Base-by-base conservation (phyloP, 495 filamentous ascomycete species). In the Tuber microsphaerosporum region DNA sequence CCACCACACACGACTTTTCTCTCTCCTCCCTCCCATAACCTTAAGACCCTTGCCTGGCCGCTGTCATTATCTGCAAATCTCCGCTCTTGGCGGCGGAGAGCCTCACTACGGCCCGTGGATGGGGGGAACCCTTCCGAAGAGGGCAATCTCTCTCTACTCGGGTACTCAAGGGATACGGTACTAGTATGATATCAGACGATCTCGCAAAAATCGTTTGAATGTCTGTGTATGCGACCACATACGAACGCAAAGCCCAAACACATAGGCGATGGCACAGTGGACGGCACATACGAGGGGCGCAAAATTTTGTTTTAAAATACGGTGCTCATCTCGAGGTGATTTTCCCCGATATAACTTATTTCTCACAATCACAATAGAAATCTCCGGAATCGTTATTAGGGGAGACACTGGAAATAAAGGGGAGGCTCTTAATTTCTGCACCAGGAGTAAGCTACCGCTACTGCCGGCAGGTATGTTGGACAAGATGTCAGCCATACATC, bases 51-150 rank as follows among this genome's bases (percentile, higher is more conserved):
- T 65, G 56, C 31, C 56, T 65, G 56, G 56, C 56, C 56, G 56
- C 56, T 65, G 56, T 65, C 56, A 65, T 65, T 65, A 31, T 31
- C 56, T 65, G 56, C 56, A 65, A 65, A 65, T 65, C 5, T 65
- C 56, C 56, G 26, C 56, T 6, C n/a, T 16, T 31, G 26, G 56
- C n/a, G 56, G 26, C n/a, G 26, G 56, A 65, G 56, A 65, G 56
- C 56, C 56, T 65, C 56, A 65, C 26, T 31, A 26, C 51, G 51
- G 51, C 51, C 51, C 51, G 51, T 26, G n/a, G 51, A 56, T 56
- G 51, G n/a, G 22, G 22, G n/a, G 51, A 56, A 26, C 51, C 51
- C n/a, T 56, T 56, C 51, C 51, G 22, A 2, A 17, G 10, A 56
- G 39, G 39, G 39, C 51, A 12, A 56, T 14, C 51, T n/a, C n/a